Evolutionary conservation across 345 rosid species (phyloP), one percentile per base, ranked within the genome.

Genomic region (Eutrema yunnanense): DNA sequence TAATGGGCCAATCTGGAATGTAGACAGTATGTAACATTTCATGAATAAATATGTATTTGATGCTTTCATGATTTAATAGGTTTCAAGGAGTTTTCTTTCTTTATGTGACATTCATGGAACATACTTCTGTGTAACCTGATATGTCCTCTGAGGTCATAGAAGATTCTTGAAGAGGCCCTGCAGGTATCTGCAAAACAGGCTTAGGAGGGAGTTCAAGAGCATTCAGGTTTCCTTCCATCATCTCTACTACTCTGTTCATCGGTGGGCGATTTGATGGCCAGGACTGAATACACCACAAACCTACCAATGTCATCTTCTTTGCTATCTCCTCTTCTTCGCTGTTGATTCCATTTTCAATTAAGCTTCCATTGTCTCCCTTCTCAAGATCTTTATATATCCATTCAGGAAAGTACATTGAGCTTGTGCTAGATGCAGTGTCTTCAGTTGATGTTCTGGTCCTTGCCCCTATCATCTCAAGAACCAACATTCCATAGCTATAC

Each of bases 201-300:
- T 13, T 64, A 1, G 76, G 81, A 36, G 79, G 76, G 76, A 69
- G 4, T 42, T 57, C 19, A 33, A 76, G n/a, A 3, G 62, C 59
- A 36, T 77, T 32, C 0, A 73, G 8, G 6, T n/a, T 50, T 9
- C 83, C 76, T 65, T 77, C 80, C 62, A 76, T 67, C 81, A 77
- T 80, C 41, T 76, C 76, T 27, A 77, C 62, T 0, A 80, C 73
- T 44, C 44, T 59, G 3, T 10, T 64, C 71, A 77, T 70, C 1
- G 2, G 4, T 30, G 32, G 32, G 32, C 32, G 32, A 30, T 30
- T 2, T 30, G 32, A 30, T 30, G 26, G 26, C 3, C 3, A 60
- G 10, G 75, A 7, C 30, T 82, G 81, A 52, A 80, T 82, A 61
- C 76, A 75, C 76, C 79, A 83, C 44, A 80, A 30, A 9, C 76